phyloP scores from a whole-genome alignment of 306 rosid genomes.

The Vigna radiata region DNA sequence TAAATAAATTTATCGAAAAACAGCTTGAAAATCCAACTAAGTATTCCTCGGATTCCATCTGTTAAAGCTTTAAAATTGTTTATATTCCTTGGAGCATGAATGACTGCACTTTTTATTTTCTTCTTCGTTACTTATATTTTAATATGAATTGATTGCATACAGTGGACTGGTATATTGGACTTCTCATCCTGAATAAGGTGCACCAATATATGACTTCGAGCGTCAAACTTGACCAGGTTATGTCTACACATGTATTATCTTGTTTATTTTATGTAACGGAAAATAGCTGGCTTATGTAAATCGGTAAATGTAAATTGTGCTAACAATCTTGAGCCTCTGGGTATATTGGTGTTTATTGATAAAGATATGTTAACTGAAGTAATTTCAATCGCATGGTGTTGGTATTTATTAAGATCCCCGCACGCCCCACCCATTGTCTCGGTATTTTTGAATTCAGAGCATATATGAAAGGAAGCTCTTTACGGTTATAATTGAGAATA shows the following conservation, averaged over 20 bases:
- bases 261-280: conserved; percentile 44
- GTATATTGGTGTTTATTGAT: conserved; percentile 37
- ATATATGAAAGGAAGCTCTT: background rate
- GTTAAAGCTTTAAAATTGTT: conserved; percentile 20
- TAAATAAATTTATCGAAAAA: background rate
- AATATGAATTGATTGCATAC: conserved; percentile 41
- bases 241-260: conserved; percentile 46
- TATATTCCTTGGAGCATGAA: background rate
- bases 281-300: conserved; percentile 48
- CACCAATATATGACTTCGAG: conserved; percentile 40
- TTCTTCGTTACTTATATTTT: conserved; percentile 12
- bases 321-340: conserved; percentile 48
- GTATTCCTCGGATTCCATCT: conserved; percentile 3
- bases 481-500: conserved; percentile 5
- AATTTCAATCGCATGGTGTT: conserved; percentile 32
- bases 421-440: background rate
- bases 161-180: conserved; percentile 98
- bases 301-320: conserved; percentile 58
- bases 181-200: conserved; percentile 80
- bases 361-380: conserved; percentile 30
- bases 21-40: conserved; percentile 24
- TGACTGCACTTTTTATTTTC: background rate
- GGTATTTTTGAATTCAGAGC: conserved; percentile 24
- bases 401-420: too few relatives aligned
- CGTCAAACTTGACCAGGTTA: conserved; percentile 47